Evolutionary conservation across 495 filamentous ascomycete species (phyloP), one percentile per base, ranked within the genome.

Genomic region (Penicillium cinerascens): DNA sequence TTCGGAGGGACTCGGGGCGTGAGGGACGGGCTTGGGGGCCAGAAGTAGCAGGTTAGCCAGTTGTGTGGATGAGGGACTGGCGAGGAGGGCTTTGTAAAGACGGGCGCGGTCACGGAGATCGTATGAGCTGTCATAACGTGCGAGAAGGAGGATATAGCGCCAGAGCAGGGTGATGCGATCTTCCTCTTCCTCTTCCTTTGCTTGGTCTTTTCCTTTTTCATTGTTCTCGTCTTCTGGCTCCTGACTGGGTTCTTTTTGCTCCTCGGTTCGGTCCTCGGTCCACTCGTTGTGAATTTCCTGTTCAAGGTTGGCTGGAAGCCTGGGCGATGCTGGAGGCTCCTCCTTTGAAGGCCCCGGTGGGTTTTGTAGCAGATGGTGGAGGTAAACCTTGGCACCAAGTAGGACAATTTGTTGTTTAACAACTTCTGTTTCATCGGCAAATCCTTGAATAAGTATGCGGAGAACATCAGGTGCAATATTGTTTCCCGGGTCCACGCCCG

Each of bases 391-490:
- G 10, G 95, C 92, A 13, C 89, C 93, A 4, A 98, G 77, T 4
- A 97, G 77, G 4, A 97, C 82, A 60, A 97, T 93, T 64, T 97
- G 93, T 39, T 89, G 78, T 64, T 96, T 96, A 21, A 88, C 91
- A 16, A 83, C 69, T 59, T 96, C 92, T 0, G 83, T 82, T 67
- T 98, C 93, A 50, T 87, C 82, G 2, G 83, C 76, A 58, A 96
- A 98, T 11, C 82, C 83, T 62, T 91, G 92, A 9, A 88, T 83
- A 10, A 98, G 75, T 13, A 97, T 86, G n/a, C 95, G 82, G 2
- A 97, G 77, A 17, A 96, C 92, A 62, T 98, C 93, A 0, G 92
- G 83, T 0, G 95, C 93, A 51, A 98, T 89, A 63, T 93, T 95
- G 46, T 89, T 81, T 55, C 87, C 85, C 2, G 83, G 78, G 51